Evolutionary conservation across 768 basidiomycete species (phyloP), one percentile per base, ranked within the genome.

Genomic region (Rhodosporidiobolus odoratus): DNA sequence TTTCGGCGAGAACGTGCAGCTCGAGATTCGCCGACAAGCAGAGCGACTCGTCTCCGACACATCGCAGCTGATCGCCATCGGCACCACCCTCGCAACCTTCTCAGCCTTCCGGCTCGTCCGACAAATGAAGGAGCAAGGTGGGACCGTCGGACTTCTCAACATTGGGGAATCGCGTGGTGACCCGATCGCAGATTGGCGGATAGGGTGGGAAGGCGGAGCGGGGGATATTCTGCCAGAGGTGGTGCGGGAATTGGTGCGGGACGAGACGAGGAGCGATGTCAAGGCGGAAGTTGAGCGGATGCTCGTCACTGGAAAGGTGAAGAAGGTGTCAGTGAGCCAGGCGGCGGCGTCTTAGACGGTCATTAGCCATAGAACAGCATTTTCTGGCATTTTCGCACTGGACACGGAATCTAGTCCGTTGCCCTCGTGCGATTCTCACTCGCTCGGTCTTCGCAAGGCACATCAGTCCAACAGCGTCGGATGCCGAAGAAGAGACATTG

Each of bases 31-130:
- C 5, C 50, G 65, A 8, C 65, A 67, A 25, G 30, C 38, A 13
- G 65, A 59, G 34, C 41, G 40, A 23, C 38, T 74, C 40, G 76
- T 94, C 47, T 85, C 88, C 68, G 77, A 78, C 13, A 81, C 86
- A 30, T 88, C 90, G 62, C 83, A 86, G 54, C 79, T 97, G 0
- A 84, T 98, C 54, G 81, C 95, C 48, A 81, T 95, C 45, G 95
- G 94, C 41, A 94, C 92, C 0, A 92, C 91, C 1, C 85, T 96
- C 35, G 92, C 95, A 1, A 97, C 94, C 0, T 96, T 89, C 80
- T 93, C 91, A 10, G 92, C 92, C 4, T 96, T 88, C 80, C 84
- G 93, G 74, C 80, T 97, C 38, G 82, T 94, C 57, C 91, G 88
- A 78, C 88, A 86, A 73, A 92, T 93, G 1, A 78, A 89, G 8